phyloP scores from a whole-genome alignment of 106 monocot genomes.

The Gastrodia elata region DNA sequence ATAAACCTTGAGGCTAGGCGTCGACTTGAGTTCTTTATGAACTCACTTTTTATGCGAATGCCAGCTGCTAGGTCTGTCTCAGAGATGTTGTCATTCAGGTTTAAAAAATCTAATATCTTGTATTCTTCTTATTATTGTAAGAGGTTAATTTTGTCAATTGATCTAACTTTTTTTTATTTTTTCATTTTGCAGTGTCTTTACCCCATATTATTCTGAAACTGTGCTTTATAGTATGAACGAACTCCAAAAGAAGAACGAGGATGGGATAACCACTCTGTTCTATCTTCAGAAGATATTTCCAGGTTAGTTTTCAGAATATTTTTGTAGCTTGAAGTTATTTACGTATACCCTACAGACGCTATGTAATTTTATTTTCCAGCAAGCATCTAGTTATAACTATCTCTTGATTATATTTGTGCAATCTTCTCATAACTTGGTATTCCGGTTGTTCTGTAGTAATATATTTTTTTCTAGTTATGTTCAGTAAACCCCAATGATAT shows the following conservation, averaged over 20 bases:
- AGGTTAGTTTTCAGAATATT: conserved; percentile 27
- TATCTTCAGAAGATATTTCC: conserved; percentile 92
- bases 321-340: not conserved
- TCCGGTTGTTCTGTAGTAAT: not conserved
- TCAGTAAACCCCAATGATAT: not conserved
- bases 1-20: conserved; percentile 79
- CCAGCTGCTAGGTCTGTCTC: conserved; percentile 56
- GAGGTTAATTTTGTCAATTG: not conserved
- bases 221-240: conserved; percentile 67
- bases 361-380: not conserved
- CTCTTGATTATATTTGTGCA: not conserved
- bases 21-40: conserved; percentile 70
- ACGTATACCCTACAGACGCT: not conserved
- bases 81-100: conserved; percentile 86
- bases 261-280: conserved; percentile 80
- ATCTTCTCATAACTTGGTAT: not conserved
- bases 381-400: not conserved
- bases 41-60: conserved; percentile 87
- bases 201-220: conserved; percentile 74
- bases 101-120: not conserved
- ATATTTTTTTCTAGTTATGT: not conserved
- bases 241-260: conserved; percentile 78
- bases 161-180: conserved; percentile 4
- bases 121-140: conserved; percentile 3
- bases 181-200: conserved; percentile 70